These are phyloP conservation scores for Phytophthora syringae DNA, from an alignment of 352 stramenopile species.

Conservation along the genomic window DNA sequence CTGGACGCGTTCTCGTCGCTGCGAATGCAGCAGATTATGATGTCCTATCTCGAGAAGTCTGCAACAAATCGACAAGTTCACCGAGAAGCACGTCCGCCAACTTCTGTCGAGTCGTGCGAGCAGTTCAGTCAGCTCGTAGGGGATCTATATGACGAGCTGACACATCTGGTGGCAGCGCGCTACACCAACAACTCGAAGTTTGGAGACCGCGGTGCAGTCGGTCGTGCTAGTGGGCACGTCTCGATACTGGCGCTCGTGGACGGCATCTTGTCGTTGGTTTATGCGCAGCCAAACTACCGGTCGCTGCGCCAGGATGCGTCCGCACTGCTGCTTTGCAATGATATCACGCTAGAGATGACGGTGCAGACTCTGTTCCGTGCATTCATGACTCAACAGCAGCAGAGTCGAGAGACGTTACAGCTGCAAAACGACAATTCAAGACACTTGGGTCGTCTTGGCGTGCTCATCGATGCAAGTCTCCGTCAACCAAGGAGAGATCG, in stretches of 20 bases:
- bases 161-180: not conserved
- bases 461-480: not conserved
- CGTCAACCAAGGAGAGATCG: not conserved
- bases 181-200: not conserved
- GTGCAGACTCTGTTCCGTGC: not conserved
- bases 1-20: constrained; percentile 2
- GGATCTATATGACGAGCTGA: constrained; percentile 4
- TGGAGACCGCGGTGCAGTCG: not conserved
- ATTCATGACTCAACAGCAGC: constrained; percentile 2
- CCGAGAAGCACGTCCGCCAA: not conserved
- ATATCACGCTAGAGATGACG: not conserved
- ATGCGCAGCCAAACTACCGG: not conserved
- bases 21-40: constrained; percentile 7
- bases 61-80: not conserved
- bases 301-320: not conserved
- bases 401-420: not conserved
- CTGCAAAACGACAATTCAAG: not conserved
- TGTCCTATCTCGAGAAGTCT: not conserved
- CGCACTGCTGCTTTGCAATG: not conserved
- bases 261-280: not conserved
- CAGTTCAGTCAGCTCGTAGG: constrained; percentile 3
- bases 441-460: not conserved
- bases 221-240: not conserved
- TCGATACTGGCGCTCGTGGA: not conserved
- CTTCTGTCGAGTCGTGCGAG: not conserved